Evolutionary conservation across 202 grass and related monocot species (phyloP).

Genomic region (Hordeum pubiflorum): DNA sequence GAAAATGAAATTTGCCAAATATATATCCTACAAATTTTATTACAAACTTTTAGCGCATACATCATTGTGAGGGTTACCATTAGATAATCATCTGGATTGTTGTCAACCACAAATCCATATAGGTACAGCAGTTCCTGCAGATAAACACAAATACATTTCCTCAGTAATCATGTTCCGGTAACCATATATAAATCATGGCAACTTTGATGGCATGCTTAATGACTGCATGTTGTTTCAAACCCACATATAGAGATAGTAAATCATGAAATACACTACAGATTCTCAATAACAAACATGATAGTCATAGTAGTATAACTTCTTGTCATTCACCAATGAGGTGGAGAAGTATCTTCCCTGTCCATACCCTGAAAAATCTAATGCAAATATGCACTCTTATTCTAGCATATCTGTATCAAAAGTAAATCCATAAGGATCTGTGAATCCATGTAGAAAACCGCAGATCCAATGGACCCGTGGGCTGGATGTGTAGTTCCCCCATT

Average conservation of each 20-base stretch:
- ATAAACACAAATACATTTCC: constrained; percentile 25
- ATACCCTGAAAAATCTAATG: background rate
- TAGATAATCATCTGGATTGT: constrained; percentile 89
- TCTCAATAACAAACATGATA: background rate
- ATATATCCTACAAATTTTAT: constrained; percentile 4
- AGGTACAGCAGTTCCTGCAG: constrained; percentile 81
- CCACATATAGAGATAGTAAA: background rate
- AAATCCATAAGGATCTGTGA: constrained; percentile 8
- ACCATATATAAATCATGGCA: background rate
- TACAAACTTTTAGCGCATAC: constrained; percentile 15
- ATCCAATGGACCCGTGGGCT: background rate
- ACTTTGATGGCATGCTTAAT: background rate
- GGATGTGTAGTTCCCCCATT: background rate
- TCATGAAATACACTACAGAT: background rate
- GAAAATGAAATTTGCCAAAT: background rate
- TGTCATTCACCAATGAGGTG: background rate
- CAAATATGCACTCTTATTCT: background rate
- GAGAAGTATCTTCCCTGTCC: background rate
- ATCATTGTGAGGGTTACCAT: constrained; percentile 49
- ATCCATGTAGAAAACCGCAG: constrained; percentile 1
- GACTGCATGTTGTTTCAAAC: background rate
- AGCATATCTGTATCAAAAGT: background rate
- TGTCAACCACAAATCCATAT: constrained; percentile 89
- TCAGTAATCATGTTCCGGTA: constrained; percentile 11
- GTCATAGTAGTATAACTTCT: background rate